These are phyloP conservation scores for Cicer judaicum DNA, from an alignment of 306 rosid species.

Conservation along the genomic window DNA sequence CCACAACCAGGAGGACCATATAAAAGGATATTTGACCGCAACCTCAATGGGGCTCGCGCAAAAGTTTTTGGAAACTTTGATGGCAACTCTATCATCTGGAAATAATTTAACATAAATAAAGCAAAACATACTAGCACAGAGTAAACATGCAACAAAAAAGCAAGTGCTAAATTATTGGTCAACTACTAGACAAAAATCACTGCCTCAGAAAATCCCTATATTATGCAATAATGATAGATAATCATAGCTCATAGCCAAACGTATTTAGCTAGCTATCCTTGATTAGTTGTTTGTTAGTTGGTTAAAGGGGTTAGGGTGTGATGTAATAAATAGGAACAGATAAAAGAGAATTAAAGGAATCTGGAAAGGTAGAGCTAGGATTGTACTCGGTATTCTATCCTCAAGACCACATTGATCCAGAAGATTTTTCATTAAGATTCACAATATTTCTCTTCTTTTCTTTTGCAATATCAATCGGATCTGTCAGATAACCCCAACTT, in stretches of 20 bases:
- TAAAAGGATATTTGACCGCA: conserved; percentile 88
- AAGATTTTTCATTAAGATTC: too few species aligned
- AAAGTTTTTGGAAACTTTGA: conserved; percentile 87
- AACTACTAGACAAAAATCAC: not conserved
- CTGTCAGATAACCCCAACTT: not conserved
- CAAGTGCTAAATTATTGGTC: conserved; percentile 28
- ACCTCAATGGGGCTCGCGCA: conserved; percentile 90
- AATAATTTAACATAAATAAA: conserved; percentile 32
- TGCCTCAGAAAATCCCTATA: not conserved
- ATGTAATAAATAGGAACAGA: too few species aligned
- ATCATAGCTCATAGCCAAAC: too few species aligned
- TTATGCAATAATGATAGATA: not conserved
- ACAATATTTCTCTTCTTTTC: too few species aligned
- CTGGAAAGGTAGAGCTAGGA: too few species aligned
- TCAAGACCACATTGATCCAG: too few species aligned
- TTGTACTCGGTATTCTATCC: too few species aligned
- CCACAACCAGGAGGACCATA: conserved; percentile 99
- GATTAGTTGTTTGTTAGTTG: too few species aligned
- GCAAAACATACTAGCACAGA: conserved; percentile 16
- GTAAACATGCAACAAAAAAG: conserved; percentile 35
- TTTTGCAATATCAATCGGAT: too few species aligned
- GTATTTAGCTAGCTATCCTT: too few species aligned
- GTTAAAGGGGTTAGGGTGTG: too few species aligned
- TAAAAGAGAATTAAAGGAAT: too few species aligned
- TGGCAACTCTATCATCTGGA: conserved; percentile 92